These are phyloP conservation scores for Cutaneotrichosporon sp. DNA, from an alignment of 1,284 basidiomycete species.

Conservation along the genomic window DNA sequence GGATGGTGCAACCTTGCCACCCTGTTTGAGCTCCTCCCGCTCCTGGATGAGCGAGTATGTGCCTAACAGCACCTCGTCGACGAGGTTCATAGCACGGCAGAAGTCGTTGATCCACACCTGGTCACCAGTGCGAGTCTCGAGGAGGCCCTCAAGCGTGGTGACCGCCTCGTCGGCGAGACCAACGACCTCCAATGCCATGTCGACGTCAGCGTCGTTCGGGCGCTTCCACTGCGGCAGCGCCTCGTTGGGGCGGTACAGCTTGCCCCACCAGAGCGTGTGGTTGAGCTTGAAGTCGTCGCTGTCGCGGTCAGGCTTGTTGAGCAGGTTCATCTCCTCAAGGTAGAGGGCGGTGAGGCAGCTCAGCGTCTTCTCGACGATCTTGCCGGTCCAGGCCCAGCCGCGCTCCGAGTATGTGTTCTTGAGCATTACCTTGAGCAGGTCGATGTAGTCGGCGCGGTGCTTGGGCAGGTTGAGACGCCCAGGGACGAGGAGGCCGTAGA, in stretches of 20 bases:
- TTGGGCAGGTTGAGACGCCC: conserved; percentile 35
- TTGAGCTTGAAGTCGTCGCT: conserved; percentile 71
- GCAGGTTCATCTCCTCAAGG: conserved; percentile 76
- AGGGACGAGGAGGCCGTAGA: conserved; percentile 44
- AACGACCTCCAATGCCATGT: conserved; percentile 78
- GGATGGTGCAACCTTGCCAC: conserved; percentile 36
- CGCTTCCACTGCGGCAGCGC: conserved; percentile 86
- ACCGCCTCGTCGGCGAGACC: conserved; percentile 62
- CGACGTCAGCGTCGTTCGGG: conserved; percentile 60
- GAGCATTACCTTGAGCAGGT: conserved; percentile 68
- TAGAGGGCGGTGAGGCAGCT: conserved; percentile 77
- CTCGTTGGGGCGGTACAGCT: conserved; percentile 74
- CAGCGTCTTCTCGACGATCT: conserved; percentile 75
- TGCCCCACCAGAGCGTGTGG: conserved; percentile 82
- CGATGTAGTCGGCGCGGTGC: conserved; percentile 54
- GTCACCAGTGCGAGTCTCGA: conserved; percentile 62
- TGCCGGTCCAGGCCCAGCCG: conserved; percentile 79
- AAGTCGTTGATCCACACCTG: conserved; percentile 85
- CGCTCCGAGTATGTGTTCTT: conserved; percentile 85
- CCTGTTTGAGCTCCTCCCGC: conserved; percentile 42
- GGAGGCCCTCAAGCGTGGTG: conserved; percentile 65
- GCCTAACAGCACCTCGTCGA: conserved; percentile 42
- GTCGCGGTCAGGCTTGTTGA: conserved; percentile 81
- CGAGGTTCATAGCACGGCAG: conserved; percentile 66
- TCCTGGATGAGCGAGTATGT: conserved; percentile 48